phyloP scores from a whole-genome alignment of 257 asterid species.

The Salvia miltiorrhiza region DNA sequence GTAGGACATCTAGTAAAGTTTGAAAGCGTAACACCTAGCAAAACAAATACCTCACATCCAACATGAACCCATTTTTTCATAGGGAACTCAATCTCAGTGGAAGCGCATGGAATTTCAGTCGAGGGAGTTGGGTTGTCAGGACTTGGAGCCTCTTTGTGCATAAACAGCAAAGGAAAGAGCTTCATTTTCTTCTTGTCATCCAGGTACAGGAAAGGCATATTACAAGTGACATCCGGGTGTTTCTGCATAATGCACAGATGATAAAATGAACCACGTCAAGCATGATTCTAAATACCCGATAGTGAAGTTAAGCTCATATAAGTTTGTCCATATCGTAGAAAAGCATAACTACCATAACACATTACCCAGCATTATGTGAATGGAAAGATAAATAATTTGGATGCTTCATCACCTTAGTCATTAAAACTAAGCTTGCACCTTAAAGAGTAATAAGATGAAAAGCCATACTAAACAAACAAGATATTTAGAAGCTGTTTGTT shows the following conservation, averaged over 20 bases:
- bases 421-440: neutral
- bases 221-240: constrained; percentile 36
- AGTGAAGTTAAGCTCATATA: neutral
- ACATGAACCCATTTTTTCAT: constrained; percentile 80
- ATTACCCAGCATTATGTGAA: neutral
- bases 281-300: neutral
- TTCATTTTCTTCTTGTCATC: constrained; percentile 53
- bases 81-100: constrained; percentile 50
- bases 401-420: constrained; percentile 13
- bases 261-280: constrained; percentile 10
- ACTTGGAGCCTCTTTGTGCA: constrained; percentile 47
- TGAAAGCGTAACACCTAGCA: neutral
- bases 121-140: constrained; percentile 30
- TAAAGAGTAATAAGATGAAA: neutral
- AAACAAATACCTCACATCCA: constrained; percentile 76
- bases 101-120: constrained; percentile 38
- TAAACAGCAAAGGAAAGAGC: constrained; percentile 51
- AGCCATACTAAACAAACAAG: neutral
- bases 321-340: constrained; percentile 1
- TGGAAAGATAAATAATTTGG: neutral
- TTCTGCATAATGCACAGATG: constrained; percentile 44
- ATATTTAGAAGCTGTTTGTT: neutral
- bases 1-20: neutral
- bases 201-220: constrained; percentile 66
- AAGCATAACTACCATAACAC: neutral